Conservation (phyloP, 129 eudicot species). For the carrot (Daucus carota) region DH1_v3.0 NC_030384.2:31456501-31457000, state of each 20-base stretch:
- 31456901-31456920: no score
- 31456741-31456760: background rate
- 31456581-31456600: conserved; percentile 8
- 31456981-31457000: no score
- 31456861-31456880: no score
- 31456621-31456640: conserved; percentile 2
- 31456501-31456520: conserved; percentile 30
- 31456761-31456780: background rate
- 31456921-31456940: no score
- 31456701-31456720: background rate
- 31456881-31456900: no score
- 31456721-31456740: background rate
- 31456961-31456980: no score
- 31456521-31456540: background rate
- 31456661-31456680: background rate
- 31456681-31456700: background rate
- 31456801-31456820: no score
- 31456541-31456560: background rate
- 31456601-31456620: background rate
- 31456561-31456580: conserved; percentile 9
- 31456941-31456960: no score
- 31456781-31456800: no score
- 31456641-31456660: background rate
- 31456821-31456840: no score
- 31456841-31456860: no score